Evolutionary conservation across 2,329 filamentous ascomycete genomes (phyloP).

Genomic region (Nemania serpens): DNA sequence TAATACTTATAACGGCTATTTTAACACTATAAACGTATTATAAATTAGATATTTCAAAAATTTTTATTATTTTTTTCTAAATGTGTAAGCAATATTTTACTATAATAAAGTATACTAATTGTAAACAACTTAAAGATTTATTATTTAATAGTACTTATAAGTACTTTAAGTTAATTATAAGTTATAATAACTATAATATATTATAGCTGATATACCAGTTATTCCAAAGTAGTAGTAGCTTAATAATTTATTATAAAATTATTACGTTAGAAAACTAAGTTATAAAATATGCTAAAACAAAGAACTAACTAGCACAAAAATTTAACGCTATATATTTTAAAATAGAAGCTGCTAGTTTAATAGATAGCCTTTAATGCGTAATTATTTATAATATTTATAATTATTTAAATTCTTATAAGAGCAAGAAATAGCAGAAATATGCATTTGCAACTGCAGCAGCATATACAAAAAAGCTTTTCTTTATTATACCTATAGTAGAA

Average conservation of each 20-base stretch:
- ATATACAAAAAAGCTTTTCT: constrained; percentile 16
- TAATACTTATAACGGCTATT: constrained; percentile 11
- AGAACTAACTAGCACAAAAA: constrained; percentile 13
- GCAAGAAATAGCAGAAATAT: constrained; percentile 20
- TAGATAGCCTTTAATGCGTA: constrained; percentile 17
- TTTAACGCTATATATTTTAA: constrained; percentile 25
- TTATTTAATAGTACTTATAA: constrained; percentile 14
- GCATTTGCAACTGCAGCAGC: constrained; percentile 17
- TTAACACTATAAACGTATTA: constrained; percentile 5
- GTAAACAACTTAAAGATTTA: constrained; percentile 5
- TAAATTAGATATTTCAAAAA: not conserved
- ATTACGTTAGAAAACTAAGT: constrained; percentile 30
- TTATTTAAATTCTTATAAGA: constrained; percentile 22
- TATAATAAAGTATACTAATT: constrained; percentile 2
- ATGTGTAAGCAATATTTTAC: not conserved
- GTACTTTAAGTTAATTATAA: not conserved
- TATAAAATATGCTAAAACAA: constrained; percentile 21
- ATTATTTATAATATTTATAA: constrained; percentile 17
- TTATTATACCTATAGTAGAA: not conserved
- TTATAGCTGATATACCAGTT: not conserved
- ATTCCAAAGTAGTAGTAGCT: not conserved
- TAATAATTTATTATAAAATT: constrained; percentile 23
- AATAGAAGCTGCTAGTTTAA: constrained; percentile 22
- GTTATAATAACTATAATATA: constrained; percentile 9
- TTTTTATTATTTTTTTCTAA: constrained; percentile 4